Percentiles rank a stretch among this genome's conserved stretches.
Conservation (phyloP, 805 yeast genomes). For the Saturnispora besseyi region DNA sequence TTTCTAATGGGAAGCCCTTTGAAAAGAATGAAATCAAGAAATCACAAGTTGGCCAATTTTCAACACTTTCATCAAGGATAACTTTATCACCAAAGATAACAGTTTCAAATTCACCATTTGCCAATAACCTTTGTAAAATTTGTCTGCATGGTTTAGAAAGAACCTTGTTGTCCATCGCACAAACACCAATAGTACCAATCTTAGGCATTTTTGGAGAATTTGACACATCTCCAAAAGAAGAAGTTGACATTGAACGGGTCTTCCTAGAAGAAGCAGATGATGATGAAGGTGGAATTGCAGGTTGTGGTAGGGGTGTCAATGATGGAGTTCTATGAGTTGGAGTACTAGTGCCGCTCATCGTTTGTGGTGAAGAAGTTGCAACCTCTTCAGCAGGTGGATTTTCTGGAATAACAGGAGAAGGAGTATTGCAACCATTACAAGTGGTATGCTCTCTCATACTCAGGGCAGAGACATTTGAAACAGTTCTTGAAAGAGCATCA, state of each 20-base stretch:
- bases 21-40: slow-evolving; percentile 88
- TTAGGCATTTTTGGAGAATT: slow-evolving; percentile 49
- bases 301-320: slow-evolving; percentile 1
- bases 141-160: slow-evolving; percentile 92
- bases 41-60: slow-evolving; percentile 99
- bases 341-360: neutral
- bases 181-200: slow-evolving; percentile 92
- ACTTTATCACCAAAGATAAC: slow-evolving; percentile 97
- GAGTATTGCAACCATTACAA: neutral
- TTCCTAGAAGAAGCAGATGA: slow-evolving; percentile 15
- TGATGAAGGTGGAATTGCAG: slow-evolving; percentile 9
- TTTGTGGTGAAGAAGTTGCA: neutral
- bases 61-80: slow-evolving; percentile 83
- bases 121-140: slow-evolving; percentile 78
- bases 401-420: slow-evolving; percentile 1
- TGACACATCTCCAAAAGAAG: slow-evolving; percentile 15
- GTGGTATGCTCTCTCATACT: slow-evolving; percentile 18
- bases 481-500: slow-evolving; percentile 26
- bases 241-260: slow-evolving; percentile 25
- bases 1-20: slow-evolving; percentile 92
- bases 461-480: slow-evolving; percentile 25
- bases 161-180: slow-evolving; percentile 98
- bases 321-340: neutral
- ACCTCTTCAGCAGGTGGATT: neutral
- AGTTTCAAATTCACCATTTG: slow-evolving; percentile 92